A percentile compares a stretch with the other conserved stretches of the same genome.
phyloP scores from a whole-genome alignment of 2,329 filamentous ascomycete genomes.

The Thielaviopsis ethacetica region DNA sequence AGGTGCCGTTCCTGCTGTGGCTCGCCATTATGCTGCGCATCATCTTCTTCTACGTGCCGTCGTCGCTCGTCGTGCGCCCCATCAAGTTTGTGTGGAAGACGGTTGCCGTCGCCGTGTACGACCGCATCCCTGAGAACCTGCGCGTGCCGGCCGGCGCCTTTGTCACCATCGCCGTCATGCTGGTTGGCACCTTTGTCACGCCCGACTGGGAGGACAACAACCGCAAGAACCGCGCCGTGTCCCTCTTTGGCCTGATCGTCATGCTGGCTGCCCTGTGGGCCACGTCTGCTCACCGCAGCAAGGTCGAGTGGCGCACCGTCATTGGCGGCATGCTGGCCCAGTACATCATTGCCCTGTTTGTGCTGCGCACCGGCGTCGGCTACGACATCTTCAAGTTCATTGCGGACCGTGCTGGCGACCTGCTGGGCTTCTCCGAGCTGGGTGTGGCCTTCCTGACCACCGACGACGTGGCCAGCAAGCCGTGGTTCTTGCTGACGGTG shows the following conservation, averaged over 20 bases:
- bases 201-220: slow-evolving; percentile 60
- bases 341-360: slow-evolving; percentile 78
- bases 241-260: slow-evolving; percentile 60
- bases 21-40: slow-evolving; percentile 58
- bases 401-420: slow-evolving; percentile 52
- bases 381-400: slow-evolving; percentile 89
- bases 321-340: slow-evolving; percentile 80
- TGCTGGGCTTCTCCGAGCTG: slow-evolving; percentile 59
- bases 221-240: slow-evolving; percentile 62
- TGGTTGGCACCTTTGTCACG: slow-evolving; percentile 64
- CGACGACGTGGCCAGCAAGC: slow-evolving; percentile 26
- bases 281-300: slow-evolving; percentile 53
- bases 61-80: slow-evolving; percentile 47
- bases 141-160: slow-evolving; percentile 41
- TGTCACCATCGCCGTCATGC: slow-evolving; percentile 51
- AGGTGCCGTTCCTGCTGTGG: slow-evolving; percentile 71
- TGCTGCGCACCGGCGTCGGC: slow-evolving; percentile 62
- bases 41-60: slow-evolving; percentile 56
- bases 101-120: slow-evolving; percentile 40
- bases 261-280: slow-evolving; percentile 50
- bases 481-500: slow-evolving; percentile 62
- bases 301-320: slow-evolving; percentile 59
- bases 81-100: slow-evolving; percentile 52
- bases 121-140: slow-evolving; percentile 43
- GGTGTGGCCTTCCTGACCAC: slow-evolving; percentile 54